These are phyloP conservation scores for Lasiodiplodia theobromae DNA, from an alignment of 2,329 filamentous ascomycete species.

Conservation along the genomic window DNA sequence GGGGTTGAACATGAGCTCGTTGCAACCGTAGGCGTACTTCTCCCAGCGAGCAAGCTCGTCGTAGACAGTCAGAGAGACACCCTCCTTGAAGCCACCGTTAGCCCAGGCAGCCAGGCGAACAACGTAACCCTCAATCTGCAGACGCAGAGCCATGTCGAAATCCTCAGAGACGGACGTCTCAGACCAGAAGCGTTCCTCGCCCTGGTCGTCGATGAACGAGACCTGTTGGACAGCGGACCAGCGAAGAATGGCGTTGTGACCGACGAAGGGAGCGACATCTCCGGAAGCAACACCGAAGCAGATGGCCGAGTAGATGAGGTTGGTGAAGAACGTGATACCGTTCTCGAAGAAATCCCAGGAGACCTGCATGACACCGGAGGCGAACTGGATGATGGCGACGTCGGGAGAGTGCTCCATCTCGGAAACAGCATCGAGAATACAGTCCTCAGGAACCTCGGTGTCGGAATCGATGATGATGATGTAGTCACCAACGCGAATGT, in stretches of 20 bases:
- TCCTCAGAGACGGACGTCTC: conserved; percentile 79
- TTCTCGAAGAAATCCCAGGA: conserved; percentile 28
- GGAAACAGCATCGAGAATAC: conserved; percentile 77
- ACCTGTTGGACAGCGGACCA: conserved; percentile 71
- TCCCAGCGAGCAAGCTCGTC: conserved; percentile 76
- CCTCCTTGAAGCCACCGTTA: conserved; percentile 74
- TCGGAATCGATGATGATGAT: conserved; percentile 59
- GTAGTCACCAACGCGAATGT: conserved; percentile 73
- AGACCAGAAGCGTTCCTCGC: conserved; percentile 74
- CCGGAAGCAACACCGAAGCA: conserved; percentile 73
- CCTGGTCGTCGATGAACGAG: conserved; percentile 62
- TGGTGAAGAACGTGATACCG: conserved; percentile 76
- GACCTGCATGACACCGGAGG: conserved; percentile 30
- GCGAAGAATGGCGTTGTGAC: conserved; percentile 77
- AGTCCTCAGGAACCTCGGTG: conserved; percentile 78
- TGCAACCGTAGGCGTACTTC: conserved; percentile 76
- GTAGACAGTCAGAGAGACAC: conserved; percentile 75
- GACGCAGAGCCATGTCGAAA: conserved; percentile 76
- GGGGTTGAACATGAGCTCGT: conserved; percentile 74
- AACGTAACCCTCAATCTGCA: conserved; percentile 72
- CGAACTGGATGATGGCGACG: conserved; percentile 65
- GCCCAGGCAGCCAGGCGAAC: conserved; percentile 74
- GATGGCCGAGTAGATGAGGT: conserved; percentile 78
- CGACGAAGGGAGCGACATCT: conserved; percentile 77
- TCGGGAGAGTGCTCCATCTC: conserved; percentile 83